Percentiles rank a stretch among this genome's conserved stretches.
Conservation (phyloP, 2,329 filamentous ascomycete species). For the Cercospora sp. region DNA sequence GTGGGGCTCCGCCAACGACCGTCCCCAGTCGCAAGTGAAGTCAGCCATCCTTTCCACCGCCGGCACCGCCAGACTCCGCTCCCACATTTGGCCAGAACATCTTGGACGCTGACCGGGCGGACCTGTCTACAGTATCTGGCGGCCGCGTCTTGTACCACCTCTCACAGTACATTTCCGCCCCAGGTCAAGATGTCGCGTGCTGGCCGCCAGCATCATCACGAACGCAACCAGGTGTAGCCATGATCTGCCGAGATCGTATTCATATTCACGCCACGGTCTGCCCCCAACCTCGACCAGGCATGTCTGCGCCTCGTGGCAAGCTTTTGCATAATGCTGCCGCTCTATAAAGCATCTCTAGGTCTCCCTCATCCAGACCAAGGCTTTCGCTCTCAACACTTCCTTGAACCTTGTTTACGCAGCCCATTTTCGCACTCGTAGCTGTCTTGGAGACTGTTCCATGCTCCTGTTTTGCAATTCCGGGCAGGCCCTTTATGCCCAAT, state of each 20-base stretch:
- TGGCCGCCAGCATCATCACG: neutral
- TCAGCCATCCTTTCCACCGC: neutral
- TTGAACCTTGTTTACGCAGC: conserved; percentile 4
- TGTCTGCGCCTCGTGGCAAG: conserved; percentile 1
- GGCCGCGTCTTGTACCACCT: neutral
- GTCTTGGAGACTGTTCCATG: neutral
- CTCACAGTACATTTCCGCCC: neutral
- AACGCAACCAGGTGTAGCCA: conserved; percentile 4
- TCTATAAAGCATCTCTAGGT: conserved; percentile 9
- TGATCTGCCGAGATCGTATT: neutral
- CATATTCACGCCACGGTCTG: neutral
- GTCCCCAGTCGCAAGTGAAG: neutral
- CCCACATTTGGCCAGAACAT: neutral
- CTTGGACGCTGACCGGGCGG: neutral
- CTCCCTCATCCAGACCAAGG: neutral
- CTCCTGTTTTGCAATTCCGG: neutral
- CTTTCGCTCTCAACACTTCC: neutral
- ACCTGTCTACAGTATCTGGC: neutral
- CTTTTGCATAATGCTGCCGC: conserved; percentile 1
- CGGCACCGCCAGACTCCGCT: neutral
- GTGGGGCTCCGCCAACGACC: neutral
- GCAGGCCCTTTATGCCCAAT: neutral
- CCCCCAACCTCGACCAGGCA: neutral
- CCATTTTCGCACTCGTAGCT: neutral
- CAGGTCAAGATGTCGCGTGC: neutral